Percentiles rank a stretch among this genome's conserved stretches.
phyloP scores from a whole-genome alignment of 2,329 filamentous ascomycete species.

The Arthroderma sp. region DNA sequence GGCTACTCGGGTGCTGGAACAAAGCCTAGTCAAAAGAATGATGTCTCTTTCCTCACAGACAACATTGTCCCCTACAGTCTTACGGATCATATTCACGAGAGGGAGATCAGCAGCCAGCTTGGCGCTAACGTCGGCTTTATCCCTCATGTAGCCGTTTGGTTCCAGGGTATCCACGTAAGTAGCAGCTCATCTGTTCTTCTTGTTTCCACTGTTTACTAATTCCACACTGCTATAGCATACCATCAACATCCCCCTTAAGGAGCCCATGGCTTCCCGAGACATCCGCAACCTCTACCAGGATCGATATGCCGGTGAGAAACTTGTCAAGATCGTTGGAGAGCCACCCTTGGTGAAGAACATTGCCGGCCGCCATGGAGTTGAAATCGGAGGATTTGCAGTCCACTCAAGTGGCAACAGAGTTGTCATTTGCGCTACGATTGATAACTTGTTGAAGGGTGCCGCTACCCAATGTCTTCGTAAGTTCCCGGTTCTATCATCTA shows the following conservation, averaged over 20 bases:
- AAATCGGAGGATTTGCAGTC: conserved; percentile 93
- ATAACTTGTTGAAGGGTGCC: conserved; percentile 86
- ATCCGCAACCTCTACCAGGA: conserved; percentile 93
- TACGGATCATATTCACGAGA: conserved; percentile 91
- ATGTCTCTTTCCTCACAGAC: conserved; percentile 65
- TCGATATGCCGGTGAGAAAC: conserved; percentile 85
- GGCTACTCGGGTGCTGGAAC: conserved; percentile 93
- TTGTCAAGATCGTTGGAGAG: conserved; percentile 85
- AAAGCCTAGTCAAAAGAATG: conserved; percentile 88
- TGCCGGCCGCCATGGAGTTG: conserved; percentile 70
- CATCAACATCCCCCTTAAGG: conserved; percentile 74
- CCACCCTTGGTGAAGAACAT: conserved; percentile 76
- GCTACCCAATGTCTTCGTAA: conserved; percentile 83
- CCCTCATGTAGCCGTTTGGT: conserved; percentile 92
- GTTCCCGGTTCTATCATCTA: conserved; percentile 24
- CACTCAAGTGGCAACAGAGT: conserved; percentile 79
- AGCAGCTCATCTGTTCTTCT: conserved; percentile 3
- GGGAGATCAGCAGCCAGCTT: conserved; percentile 71
- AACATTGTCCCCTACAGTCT: conserved; percentile 86
- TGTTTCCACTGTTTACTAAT: conserved; percentile 1
- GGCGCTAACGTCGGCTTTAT: conserved; percentile 67
- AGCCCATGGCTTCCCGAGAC: conserved; percentile 79
- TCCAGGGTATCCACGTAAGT: conserved; percentile 71
- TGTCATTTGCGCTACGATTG: conserved; percentile 87
- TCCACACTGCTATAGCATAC: conserved; percentile 45